Percentiles rank a stretch among this genome's conserved stretches.
These are phyloP conservation scores for Umbelopsis isabellina DNA, from an alignment of 192 early-diverging fungal species.

Conservation along the genomic window DNA sequence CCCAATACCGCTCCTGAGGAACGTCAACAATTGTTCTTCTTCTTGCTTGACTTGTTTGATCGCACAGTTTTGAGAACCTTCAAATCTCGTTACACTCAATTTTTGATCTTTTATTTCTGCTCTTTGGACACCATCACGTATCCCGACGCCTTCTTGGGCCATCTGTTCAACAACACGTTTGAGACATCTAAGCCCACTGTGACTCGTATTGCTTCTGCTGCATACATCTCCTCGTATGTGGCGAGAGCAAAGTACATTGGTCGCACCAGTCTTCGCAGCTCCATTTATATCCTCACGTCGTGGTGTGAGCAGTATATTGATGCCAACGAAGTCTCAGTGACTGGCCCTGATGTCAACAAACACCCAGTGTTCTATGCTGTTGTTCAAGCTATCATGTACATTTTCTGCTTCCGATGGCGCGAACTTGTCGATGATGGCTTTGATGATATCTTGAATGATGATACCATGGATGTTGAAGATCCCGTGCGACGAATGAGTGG, in stretches of 20 bases:
- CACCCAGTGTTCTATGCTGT: constrained; percentile 85
- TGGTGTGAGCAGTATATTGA: constrained; percentile 76
- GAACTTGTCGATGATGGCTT: constrained; percentile 58
- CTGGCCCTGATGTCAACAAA: constrained; percentile 57
- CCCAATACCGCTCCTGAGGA: constrained; percentile 30
- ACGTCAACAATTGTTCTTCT: constrained; percentile 62
- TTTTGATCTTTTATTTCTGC: constrained; percentile 84
- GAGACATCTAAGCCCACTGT: constrained; percentile 64
- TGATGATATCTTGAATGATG: constrained; percentile 23
- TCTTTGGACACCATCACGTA: constrained; percentile 64
- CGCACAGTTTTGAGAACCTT: constrained; percentile 81
- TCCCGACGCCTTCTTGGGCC: constrained; percentile 79
- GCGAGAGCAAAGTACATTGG: constrained; percentile 84
- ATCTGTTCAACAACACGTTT: constrained; percentile 64
- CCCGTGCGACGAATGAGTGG: not conserved
- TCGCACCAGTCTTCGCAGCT: constrained; percentile 60
- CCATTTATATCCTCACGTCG: constrained; percentile 66
- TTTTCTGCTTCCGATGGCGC: constrained; percentile 95
- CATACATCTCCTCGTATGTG: constrained; percentile 88
- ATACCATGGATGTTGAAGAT: constrained; percentile 7
- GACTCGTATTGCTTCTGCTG: constrained; percentile 74
- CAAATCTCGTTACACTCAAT: constrained; percentile 90
- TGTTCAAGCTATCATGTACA: constrained; percentile 88
- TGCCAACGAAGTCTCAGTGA: constrained; percentile 53
- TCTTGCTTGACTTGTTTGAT: constrained; percentile 80